Evolutionary conservation across 1,284 basidiomycete species (phyloP).

Genomic region (Ustilago nuda): DNA sequence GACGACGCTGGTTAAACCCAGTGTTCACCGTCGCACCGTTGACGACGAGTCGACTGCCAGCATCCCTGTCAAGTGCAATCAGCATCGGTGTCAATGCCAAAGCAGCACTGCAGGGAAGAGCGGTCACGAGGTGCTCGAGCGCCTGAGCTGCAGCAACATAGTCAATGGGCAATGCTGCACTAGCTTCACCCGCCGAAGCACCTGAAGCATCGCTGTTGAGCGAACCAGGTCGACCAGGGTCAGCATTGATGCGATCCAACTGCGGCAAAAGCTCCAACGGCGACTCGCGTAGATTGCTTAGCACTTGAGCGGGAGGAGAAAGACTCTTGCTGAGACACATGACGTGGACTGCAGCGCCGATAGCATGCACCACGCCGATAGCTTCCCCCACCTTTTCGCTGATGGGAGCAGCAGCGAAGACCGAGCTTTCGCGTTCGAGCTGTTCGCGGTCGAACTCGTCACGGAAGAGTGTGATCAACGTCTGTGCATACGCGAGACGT

Average conservation of each 20-base stretch:
- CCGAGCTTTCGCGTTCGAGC: slow-evolving; percentile 24
- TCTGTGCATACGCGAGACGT: slow-evolving; percentile 59
- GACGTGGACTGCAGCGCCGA: slow-evolving; percentile 59
- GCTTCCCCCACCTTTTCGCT: slow-evolving; percentile 48
- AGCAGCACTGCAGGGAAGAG: slow-evolving; percentile 79
- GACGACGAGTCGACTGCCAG: slow-evolving; percentile 70
- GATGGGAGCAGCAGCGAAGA: slow-evolving; percentile 37
- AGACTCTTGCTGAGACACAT: slow-evolving; percentile 60
- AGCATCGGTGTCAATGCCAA: slow-evolving; percentile 87
- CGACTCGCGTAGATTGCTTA: slow-evolving; percentile 44
- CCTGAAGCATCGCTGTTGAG: slow-evolving; percentile 23
- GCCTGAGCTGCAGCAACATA: slow-evolving; percentile 81
- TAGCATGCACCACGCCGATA: slow-evolving; percentile 55
- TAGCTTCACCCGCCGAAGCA: slow-evolving; percentile 31
- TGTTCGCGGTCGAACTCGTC: slow-evolving; percentile 49
- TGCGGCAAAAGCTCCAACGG: slow-evolving; percentile 71
- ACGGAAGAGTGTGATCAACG: slow-evolving; percentile 55
- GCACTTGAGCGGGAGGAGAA: slow-evolving; percentile 29
- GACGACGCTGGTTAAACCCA: slow-evolving; percentile 70
- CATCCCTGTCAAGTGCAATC: slow-evolving; percentile 77
- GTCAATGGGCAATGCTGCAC: slow-evolving; percentile 75
- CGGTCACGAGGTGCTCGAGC: slow-evolving; percentile 77
- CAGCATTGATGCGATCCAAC: slow-evolving; percentile 72
- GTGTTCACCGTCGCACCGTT: slow-evolving; percentile 41
- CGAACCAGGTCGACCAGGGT: slow-evolving; percentile 45